A percentile compares a stretch with the other conserved stretches of the same genome.
Conservation (phyloP, 768 basidiomycete genomes). For the Amylocystis lapponica region DNA sequence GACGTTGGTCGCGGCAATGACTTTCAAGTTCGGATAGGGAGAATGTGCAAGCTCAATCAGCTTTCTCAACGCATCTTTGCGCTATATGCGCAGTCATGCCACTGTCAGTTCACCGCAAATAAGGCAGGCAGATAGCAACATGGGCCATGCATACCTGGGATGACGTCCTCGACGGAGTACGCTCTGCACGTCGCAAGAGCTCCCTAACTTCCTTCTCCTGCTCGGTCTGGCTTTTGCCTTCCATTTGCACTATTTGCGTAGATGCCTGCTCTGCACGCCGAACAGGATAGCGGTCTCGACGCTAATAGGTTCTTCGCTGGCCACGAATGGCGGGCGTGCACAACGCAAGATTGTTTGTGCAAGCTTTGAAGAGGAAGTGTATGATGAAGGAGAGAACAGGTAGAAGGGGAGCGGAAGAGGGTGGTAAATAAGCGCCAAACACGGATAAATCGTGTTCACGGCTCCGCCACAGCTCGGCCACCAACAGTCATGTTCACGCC, state of each 20-base stretch:
- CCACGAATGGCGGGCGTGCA: no score
- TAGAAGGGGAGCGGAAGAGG: neutral
- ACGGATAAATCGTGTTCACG: no score
- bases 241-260: no score
- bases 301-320: no score
- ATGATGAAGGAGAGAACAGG: neutral
- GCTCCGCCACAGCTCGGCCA: no score
- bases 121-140: neutral
- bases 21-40: conserved; percentile 41
- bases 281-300: no score
- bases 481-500: no score
- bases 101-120: conserved; percentile 1
- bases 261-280: no score
- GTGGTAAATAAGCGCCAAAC: no score
- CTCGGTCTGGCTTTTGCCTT: conserved; percentile 21
- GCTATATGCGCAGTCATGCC: conserved; percentile 32
- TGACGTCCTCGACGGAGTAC: conserved; percentile 32
- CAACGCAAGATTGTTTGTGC: no score
- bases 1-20: conserved; percentile 53
- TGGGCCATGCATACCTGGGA: conserved; percentile 28
- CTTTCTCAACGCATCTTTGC: conserved; percentile 43
- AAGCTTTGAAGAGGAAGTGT: neutral
- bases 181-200: conserved; percentile 41
- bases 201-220: conserved; percentile 34
- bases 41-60: conserved; percentile 52